These are phyloP conservation scores for Wickerhamomyces mucosus DNA, from an alignment of 805 yeast species.

Conservation along the genomic window DNA sequence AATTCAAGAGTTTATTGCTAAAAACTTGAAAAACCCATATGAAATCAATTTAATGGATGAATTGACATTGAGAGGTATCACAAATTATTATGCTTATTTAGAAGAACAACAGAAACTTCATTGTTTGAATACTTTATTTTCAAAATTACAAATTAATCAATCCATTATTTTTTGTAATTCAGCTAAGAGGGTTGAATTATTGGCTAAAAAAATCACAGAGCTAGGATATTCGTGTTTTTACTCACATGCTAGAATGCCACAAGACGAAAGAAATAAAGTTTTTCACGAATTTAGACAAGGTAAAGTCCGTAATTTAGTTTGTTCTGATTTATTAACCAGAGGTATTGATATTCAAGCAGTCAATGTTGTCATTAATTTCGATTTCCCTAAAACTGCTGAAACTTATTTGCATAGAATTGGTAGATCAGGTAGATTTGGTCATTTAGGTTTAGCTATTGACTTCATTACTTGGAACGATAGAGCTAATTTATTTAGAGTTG, in stretches of 20 bases:
- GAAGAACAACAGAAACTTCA: constrained; percentile 95
- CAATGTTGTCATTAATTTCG: constrained; percentile 94
- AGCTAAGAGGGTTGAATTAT: constrained; percentile 88
- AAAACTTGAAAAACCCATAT: constrained; percentile 82
- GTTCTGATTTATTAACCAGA: constrained; percentile 92
- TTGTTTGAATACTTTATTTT: constrained; percentile 89
- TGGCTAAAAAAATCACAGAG: constrained; percentile 94
- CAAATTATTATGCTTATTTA: constrained; percentile 97
- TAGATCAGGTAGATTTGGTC: constrained; percentile 98
- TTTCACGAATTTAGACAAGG: constrained; percentile 99
- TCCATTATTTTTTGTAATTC: constrained; percentile 96
- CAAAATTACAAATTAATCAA: constrained; percentile 91
- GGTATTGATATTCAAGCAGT: constrained; percentile 99
- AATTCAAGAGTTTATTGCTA: constrained; percentile 87
- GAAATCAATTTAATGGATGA: constrained; percentile 98
- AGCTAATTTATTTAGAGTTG: constrained; percentile 86
- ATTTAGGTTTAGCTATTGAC: constrained; percentile 94
- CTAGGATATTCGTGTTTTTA: constrained; percentile 94
- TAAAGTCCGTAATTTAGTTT: constrained; percentile 91
- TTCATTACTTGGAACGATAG: constrained; percentile 96
- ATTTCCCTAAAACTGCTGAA: constrained; percentile 97
- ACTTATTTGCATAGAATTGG: constrained; percentile 97
- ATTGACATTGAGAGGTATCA: constrained; percentile 88
- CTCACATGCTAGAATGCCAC: constrained; percentile 97
- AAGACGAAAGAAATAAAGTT: constrained; percentile 92